phyloP scores from a whole-genome alignment of 1,284 basidiomycete species.

The Papiliotrema flavescens region DNA sequence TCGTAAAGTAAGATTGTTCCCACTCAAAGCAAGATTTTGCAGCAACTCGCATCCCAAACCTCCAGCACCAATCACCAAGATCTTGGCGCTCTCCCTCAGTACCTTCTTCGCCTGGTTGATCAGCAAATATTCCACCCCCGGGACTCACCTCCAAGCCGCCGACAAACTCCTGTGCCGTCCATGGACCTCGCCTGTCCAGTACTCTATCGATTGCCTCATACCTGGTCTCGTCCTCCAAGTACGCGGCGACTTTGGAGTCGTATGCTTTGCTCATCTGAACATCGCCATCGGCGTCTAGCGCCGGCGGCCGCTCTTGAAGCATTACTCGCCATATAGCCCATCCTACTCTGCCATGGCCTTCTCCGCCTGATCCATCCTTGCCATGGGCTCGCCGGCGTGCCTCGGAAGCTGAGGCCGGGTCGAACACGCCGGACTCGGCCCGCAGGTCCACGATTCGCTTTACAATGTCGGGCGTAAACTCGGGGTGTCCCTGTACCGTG shows the following conservation, averaged over 20 bases:
- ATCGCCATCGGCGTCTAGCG: neutral
- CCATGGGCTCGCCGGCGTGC: constrained; percentile 51
- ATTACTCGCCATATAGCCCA: constrained; percentile 51
- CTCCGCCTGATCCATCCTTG: constrained; percentile 44
- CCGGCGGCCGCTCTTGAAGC: constrained; percentile 37
- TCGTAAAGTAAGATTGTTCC: constrained; percentile 9
- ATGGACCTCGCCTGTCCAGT: constrained; percentile 43
- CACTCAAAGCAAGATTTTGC: constrained; percentile 76
- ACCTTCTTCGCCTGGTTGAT: constrained; percentile 74
- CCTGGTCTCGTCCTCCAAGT: constrained; percentile 23
- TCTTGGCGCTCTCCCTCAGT: constrained; percentile 77
- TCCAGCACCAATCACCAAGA: constrained; percentile 95
- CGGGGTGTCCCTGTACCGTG: constrained; percentile 54
- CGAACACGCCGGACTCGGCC: constrained; percentile 47
- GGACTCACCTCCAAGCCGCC: constrained; percentile 26
- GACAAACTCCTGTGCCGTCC: constrained; percentile 38
- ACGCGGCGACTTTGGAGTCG: constrained; percentile 6
- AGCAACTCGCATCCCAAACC: constrained; percentile 94
- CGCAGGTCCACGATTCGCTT: constrained; percentile 49
- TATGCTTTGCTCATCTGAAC: constrained; percentile 1
- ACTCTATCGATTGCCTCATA: constrained; percentile 39
- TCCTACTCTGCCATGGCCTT: constrained; percentile 52
- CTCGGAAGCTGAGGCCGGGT: constrained; percentile 41
- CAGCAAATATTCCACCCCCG: neutral
- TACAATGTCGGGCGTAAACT: constrained; percentile 54